A percentile compares a stretch with the other conserved stretches of the same genome.
phyloP scores from a whole-genome alignment of 495 filamentous ascomycete species.

The Penicillium coprophilum region DNA sequence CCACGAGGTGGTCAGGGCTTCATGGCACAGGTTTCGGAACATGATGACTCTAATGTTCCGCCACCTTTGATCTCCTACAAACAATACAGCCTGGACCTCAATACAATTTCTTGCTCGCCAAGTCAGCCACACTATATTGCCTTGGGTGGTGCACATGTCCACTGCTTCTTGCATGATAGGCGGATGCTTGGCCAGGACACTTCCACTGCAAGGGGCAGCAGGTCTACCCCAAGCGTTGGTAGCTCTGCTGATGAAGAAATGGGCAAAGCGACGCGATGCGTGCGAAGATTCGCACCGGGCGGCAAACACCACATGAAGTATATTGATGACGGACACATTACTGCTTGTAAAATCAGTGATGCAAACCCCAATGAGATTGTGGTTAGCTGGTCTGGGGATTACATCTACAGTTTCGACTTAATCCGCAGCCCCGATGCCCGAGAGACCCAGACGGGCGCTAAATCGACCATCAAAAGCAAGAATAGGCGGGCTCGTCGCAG shows the following conservation, averaged over 20 bases:
- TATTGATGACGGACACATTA: constrained; percentile 65
- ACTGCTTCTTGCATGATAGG: constrained; percentile 75
- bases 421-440: constrained; percentile 59
- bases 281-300: constrained; percentile 66
- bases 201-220: constrained; percentile 54
- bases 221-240: constrained; percentile 32
- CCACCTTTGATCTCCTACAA: constrained; percentile 75
- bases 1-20: constrained; percentile 52
- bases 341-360: constrained; percentile 77
- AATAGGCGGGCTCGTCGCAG: constrained; percentile 21
- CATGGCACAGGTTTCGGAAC: constrained; percentile 42
- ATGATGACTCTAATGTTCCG: constrained; percentile 59
- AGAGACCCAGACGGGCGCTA: constrained; percentile 28
- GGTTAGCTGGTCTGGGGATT: constrained; percentile 74
- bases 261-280: constrained; percentile 64
- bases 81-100: constrained; percentile 63
- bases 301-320: constrained; percentile 54
- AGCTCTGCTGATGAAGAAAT: constrained; percentile 57
- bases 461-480: constrained; percentile 18
- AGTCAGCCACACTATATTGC: constrained; percentile 77
- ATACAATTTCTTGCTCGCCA: constrained; percentile 72
- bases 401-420: constrained; percentile 73
- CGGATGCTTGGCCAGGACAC: constrained; percentile 69
- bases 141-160: constrained; percentile 67
- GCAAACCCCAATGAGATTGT: constrained; percentile 72